These are phyloP conservation scores for Aspergillus latus DNA, from an alignment of 2,329 filamentous ascomycete genomes.

Conservation along the genomic window DNA sequence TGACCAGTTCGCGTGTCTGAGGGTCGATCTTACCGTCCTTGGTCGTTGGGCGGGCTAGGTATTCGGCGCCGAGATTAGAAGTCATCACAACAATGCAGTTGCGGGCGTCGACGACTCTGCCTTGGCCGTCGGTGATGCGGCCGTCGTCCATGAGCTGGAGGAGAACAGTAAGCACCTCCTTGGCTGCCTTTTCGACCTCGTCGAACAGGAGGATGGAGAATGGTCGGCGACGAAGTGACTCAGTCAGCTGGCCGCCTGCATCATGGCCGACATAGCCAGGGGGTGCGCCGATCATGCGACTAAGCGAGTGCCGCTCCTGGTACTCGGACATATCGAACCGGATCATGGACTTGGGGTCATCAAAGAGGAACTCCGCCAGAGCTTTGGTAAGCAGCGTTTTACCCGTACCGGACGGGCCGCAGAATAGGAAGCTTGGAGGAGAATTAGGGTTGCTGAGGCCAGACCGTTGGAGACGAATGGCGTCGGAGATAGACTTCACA, in stretches of 20 bases:
- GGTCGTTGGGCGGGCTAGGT: conserved; percentile 74
- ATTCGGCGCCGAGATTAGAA: conserved; percentile 93
- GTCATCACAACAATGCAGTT: conserved; percentile 99
- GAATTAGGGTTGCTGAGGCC: conserved; percentile 95
- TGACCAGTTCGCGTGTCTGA: conserved; percentile 83
- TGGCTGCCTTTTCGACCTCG: conserved; percentile 97
- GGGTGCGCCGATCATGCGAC: conserved; percentile 95
- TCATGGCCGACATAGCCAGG: conserved; percentile 98
- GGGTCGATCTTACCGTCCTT: conserved; percentile 83
- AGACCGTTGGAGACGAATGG: conserved; percentile 91
- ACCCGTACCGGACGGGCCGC: conserved; percentile 95
- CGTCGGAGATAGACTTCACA: conserved; percentile 88
- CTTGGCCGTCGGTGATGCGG: conserved; percentile 96
- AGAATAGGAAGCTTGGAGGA: conserved; percentile 97
- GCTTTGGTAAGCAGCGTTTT: conserved; percentile 98
- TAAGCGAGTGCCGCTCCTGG: conserved; percentile 92
- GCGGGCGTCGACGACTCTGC: conserved; percentile 87
- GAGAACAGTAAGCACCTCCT: conserved; percentile 93
- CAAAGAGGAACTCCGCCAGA: conserved; percentile 95
- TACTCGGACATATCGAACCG: conserved; percentile 99
- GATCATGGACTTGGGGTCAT: conserved; percentile 96
- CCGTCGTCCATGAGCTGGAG: conserved; percentile 99
- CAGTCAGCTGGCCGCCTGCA: conserved; percentile 90
- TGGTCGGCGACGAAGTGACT: conserved; percentile 86
- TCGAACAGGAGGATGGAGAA: conserved; percentile 98